These are phyloP conservation scores for Macadamia integrifolia DNA, from an alignment of 164 flowering plant species.

Conservation along the genomic window DNA sequence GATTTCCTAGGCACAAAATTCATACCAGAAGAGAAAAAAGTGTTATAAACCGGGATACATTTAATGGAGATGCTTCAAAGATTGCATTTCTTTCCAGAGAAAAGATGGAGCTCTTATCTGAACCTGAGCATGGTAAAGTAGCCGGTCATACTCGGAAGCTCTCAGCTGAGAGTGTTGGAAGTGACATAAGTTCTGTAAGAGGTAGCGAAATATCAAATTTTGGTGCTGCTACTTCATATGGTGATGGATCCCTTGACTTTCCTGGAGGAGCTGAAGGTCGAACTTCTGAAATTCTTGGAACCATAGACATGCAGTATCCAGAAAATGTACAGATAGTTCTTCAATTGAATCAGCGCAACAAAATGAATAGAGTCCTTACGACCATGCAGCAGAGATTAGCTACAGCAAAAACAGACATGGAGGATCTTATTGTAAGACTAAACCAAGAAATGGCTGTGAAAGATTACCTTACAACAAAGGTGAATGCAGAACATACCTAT, in stretches of 20 bases:
- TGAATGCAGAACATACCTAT: slow-evolving; percentile 16
- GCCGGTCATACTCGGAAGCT: slow-evolving; percentile 56
- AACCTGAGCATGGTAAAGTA: slow-evolving; percentile 34
- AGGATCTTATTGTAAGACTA: slow-evolving; percentile 82
- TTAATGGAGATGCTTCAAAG: slow-evolving; percentile 50
- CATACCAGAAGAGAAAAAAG: slow-evolving; percentile 29
- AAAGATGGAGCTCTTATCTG: slow-evolving; percentile 34
- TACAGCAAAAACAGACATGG: slow-evolving; percentile 93
- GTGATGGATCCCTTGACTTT: slow-evolving; percentile 44
- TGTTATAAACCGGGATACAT: slow-evolving; percentile 23
- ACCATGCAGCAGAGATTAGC: slow-evolving; percentile 74
- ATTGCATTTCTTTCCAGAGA: slow-evolving; percentile 26
- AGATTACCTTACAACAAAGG: slow-evolving; percentile 88
- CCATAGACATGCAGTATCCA: slow-evolving; percentile 29
- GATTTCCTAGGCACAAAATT: slow-evolving; percentile 44
- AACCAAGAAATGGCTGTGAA: slow-evolving; percentile 94
- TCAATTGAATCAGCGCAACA: slow-evolving; percentile 77
- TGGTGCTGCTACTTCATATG: slow-evolving; percentile 42
- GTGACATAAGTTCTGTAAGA: slow-evolving; percentile 63
- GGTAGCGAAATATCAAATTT: slow-evolving; percentile 68
- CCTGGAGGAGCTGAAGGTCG: slow-evolving; percentile 44
- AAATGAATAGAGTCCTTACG: slow-evolving; percentile 64
- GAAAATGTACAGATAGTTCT: slow-evolving; percentile 54
- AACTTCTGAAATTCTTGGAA: slow-evolving; percentile 25
- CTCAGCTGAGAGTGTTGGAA: slow-evolving; percentile 77